These are phyloP conservation scores for Arthroderma uncinatum DNA, from an alignment of 2,329 filamentous ascomycete genomes.

Conservation along the genomic window DNA sequence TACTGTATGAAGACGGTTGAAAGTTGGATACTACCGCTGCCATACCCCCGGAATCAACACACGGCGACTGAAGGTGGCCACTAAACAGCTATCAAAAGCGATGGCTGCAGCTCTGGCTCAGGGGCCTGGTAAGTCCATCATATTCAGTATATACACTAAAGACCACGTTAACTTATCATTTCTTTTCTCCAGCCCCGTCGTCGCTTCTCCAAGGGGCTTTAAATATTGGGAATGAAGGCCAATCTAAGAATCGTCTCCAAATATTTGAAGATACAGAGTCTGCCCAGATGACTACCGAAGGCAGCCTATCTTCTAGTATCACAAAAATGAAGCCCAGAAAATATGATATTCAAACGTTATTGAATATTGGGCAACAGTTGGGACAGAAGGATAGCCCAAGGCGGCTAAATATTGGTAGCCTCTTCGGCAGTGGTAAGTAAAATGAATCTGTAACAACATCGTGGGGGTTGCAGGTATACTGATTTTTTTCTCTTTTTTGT, in stretches of 20 bases:
- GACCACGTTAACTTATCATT: background rate
- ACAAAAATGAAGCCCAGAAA: conserved; percentile 14
- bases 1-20: background rate
- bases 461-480: background rate
- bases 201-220: background rate
- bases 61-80: background rate
- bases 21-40: background rate
- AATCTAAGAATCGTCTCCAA: background rate
- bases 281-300: background rate
- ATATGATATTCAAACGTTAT: conserved; percentile 31
- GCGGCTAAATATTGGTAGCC: background rate
- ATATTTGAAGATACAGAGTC: background rate
- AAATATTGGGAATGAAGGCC: background rate
- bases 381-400: background rate
- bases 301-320: background rate
- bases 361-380: conserved; percentile 23
- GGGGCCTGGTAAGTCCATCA: background rate
- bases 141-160: background rate
- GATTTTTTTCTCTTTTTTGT: background rate
- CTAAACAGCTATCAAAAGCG: background rate
- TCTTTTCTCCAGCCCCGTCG: background rate
- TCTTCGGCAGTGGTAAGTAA: background rate
- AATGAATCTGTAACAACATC: background rate
- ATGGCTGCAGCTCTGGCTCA: background rate
- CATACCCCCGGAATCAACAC: background rate